These are phyloP conservation scores for Fusarium drepaniforme DNA, from an alignment of 2,329 filamentous ascomycete species.

Conservation along the genomic window DNA sequence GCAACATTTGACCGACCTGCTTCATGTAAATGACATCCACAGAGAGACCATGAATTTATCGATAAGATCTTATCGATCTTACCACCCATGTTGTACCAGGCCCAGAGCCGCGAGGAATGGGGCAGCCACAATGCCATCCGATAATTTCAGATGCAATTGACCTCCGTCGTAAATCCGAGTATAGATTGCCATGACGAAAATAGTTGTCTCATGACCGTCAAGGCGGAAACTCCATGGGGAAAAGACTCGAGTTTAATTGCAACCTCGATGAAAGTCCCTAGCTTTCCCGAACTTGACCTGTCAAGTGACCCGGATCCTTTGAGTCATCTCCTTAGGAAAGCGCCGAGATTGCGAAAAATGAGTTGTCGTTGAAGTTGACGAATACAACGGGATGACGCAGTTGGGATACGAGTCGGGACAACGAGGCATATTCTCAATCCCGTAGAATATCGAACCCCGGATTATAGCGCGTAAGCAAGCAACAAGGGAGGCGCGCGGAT, in stretches of 20 bases:
- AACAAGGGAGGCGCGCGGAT: conserved; percentile 21
- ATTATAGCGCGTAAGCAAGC: conserved; percentile 32
- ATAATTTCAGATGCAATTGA: neutral
- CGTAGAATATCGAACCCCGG: conserved; percentile 30
- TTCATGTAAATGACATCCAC: neutral
- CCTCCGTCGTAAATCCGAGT: conserved; percentile 22
- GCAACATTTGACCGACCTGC: neutral
- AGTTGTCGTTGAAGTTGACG: conserved; percentile 20
- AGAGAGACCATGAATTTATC: neutral
- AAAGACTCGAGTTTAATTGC: conserved; percentile 4
- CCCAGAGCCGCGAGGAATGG: neutral
- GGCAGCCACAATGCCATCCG: neutral
- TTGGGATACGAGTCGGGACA: conserved; percentile 12
- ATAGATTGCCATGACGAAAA: neutral
- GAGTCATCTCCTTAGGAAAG: conserved; percentile 12
- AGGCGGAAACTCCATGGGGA: neutral
- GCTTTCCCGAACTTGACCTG: conserved; percentile 8
- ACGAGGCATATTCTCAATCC: conserved; percentile 30
- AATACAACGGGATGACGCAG: conserved; percentile 20
- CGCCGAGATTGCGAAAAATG: conserved; percentile 24
- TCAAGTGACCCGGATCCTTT: conserved; percentile 28
- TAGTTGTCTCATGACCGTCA: conserved; percentile 8
- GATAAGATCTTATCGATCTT: conserved; percentile 27
- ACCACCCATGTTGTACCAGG: neutral
- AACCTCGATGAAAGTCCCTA: conserved; percentile 8